Base-by-base conservation (phyloP, 2,329 filamentous ascomycete species). In the Oidium heveae region DNA sequence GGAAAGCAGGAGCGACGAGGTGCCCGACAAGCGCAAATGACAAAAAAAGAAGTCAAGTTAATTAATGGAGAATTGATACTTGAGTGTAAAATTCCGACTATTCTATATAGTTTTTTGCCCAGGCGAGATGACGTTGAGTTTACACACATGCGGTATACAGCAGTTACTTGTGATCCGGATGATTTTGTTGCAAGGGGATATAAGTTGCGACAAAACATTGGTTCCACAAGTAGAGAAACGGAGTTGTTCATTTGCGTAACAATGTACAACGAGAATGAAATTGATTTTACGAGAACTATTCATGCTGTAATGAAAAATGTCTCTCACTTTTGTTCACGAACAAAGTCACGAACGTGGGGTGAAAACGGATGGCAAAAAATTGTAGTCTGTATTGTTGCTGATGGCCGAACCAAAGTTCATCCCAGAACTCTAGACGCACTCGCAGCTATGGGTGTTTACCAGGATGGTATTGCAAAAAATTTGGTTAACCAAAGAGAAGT, bases 331-430 rank as follows among this genome's bases (percentile, higher is more conserved):
- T 95, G 91, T 68, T 86, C 84, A 57, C 79, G 89, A 52, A 86
- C 82, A 49, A 86, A 84, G 66, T 94, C 86, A 69, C 94, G 94
- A 70, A 96, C 89, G 0, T 98, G 91, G 91, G 91, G 91, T 60
- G 91, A 93, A 67, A 86, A 94, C 63, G 88, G 89, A 4, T 98
- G 91, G 91, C 95, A 98, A 72, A 98, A 98, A 73, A 96, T 98
- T 62, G 91, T 98, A 10, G 91, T 98, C 13, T 96, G 89, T 67
- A 80, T 98, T 47, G 91, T 98, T 60, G 94, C 87, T 62, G 91
- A 98, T 64, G 91, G 91, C 57, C 87, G 91, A 77, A 84, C 82
- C 58, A 95, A 95, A 72, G 96, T 98, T 71, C 95, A 96, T 67
- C 79, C 85, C 1, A 74, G 91, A 59, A 98, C 91, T 2, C 80